Base-by-base conservation (phyloP, 1,284 basidiomycete genomes). In the Sporisorium scitamineum region DNA sequence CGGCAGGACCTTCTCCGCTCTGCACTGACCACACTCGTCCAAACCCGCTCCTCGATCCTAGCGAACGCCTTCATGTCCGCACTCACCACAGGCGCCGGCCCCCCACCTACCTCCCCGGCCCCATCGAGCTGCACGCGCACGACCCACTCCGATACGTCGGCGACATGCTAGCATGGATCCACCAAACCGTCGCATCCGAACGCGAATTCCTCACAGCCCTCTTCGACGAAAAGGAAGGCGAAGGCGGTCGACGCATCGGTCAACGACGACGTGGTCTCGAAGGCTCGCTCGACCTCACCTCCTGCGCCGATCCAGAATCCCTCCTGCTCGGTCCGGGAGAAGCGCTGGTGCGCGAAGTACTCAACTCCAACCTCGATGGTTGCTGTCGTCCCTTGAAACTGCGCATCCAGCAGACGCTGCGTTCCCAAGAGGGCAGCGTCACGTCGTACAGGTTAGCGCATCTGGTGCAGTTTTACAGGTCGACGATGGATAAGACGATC, bases 91-190 rank as follows among this genome's bases (percentile, higher is more conserved):
- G 95, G 96, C 14, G 94, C 94, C 0, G 68, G 66, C 20, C 72
- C 82, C 0, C 93, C 93, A 91, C 91, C 37, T 93, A 94, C 27
- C 88, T 94, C 1, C 94, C 95, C 0, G 90, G 95, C 3, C 95
- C 96, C 0, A 98, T 99, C 74, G 96, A 99, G 86, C 88, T 98
- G 3, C 95, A 98, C 83, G 96, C 96, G 0, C 96, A 99, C 81
- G 96, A 99, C 84, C 95, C 96, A 0, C 89, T 94, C 71, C 91
- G 96, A 27, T 99, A 99, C 84, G 91, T 97, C 16, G 95, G 96
- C 20, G 96, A 98, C 85, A 98, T 99, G 94, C 90, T 99, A 5
- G 96, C 95, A 0, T 99, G 96, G 97, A 91, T 98, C 1, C 96
- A 99, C 86, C 97, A 99, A 77, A 90, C 92, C 0, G 94, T 97